Evolutionary conservation across 2,329 filamentous ascomycete species (phyloP).

Genomic region (Hypoxylon sp.): DNA sequence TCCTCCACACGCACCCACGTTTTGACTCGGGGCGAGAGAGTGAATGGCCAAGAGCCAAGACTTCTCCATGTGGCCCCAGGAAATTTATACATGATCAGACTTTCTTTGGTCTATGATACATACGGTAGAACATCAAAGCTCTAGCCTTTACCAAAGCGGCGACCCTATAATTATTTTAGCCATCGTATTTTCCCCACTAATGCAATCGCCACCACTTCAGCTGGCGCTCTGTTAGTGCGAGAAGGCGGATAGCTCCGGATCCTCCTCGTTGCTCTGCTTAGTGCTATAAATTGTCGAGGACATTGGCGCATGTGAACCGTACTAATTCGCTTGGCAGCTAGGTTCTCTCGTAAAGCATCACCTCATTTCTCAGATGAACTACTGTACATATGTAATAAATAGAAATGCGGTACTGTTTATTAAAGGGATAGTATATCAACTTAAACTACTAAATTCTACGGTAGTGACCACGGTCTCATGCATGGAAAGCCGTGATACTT

Average conservation of each 20-base stretch:
- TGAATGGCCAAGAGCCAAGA: constrained; percentile 9
- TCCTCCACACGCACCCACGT: not conserved
- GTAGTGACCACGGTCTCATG: constrained; percentile 5
- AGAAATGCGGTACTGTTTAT: not conserved
- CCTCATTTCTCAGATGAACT: not conserved
- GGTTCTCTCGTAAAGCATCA: not conserved
- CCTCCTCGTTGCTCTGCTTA: constrained; percentile 16
- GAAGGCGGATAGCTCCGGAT: constrained; percentile 11
- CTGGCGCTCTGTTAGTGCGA: constrained; percentile 11
- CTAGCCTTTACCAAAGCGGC: not conserved
- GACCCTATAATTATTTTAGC: not conserved
- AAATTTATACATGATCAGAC: not conserved
- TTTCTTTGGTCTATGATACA: not conserved
- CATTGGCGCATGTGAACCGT: not conserved
- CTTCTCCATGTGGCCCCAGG: constrained; percentile 6
- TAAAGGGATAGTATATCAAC: constrained; percentile 2
- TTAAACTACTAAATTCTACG: constrained; percentile 2
- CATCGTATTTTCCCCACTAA: constrained; percentile 30
- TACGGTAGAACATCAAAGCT: not conserved
- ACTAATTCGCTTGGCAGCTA: not conserved
- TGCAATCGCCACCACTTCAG: constrained; percentile 11
- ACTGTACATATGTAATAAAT: too few species aligned
- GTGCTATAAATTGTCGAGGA: constrained; percentile 1
- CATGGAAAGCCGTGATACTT: constrained; percentile 12
- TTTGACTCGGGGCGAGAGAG: not conserved